Percentiles rank a stretch among this genome's conserved stretches.
Conservation (phyloP, 2,329 filamentous ascomycete species). For the Aspergillus sp. region DNA sequence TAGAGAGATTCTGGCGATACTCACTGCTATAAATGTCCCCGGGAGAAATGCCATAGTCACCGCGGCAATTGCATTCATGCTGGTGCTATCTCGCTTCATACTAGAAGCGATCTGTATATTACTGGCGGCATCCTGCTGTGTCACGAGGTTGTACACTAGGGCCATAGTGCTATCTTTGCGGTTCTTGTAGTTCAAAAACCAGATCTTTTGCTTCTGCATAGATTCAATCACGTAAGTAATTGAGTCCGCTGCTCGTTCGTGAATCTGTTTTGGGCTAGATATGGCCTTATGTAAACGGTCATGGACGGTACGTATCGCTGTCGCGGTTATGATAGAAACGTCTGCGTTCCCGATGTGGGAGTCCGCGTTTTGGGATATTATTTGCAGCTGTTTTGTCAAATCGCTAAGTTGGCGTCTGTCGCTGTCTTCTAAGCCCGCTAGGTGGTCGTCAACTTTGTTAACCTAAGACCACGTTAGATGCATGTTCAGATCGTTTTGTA, state of each 20-base stretch:
- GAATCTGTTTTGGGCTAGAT: constrained; percentile 1
- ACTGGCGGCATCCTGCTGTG: constrained; percentile 31
- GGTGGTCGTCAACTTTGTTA: constrained; percentile 22
- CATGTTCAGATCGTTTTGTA: not conserved
- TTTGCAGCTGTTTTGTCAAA: constrained; percentile 28
- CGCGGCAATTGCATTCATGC: constrained; percentile 32
- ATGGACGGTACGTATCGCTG: constrained; percentile 22
- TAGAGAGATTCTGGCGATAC: not conserved
- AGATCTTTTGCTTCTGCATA: constrained; percentile 29
- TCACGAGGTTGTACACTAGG: constrained; percentile 26
- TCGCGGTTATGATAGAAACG: constrained; percentile 24
- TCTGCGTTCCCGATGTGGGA: constrained; percentile 28
- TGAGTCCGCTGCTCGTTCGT: constrained; percentile 19
- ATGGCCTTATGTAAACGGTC: constrained; percentile 8
- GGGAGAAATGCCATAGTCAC: constrained; percentile 34
- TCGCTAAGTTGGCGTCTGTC: constrained; percentile 24
- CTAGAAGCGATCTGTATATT: constrained; percentile 30
- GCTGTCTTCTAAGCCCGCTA: constrained; percentile 17
- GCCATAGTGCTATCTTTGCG: constrained; percentile 26
- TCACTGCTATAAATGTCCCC: constrained; percentile 20
- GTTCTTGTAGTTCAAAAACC: constrained; percentile 27
- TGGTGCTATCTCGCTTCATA: constrained; percentile 28
- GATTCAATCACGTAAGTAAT: constrained; percentile 25
- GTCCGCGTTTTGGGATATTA: constrained; percentile 29
- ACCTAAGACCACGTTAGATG: constrained; percentile 1